Evolutionary conservation across 2,329 filamentous ascomycete genomes (phyloP), one percentile per base, ranked within the genome.

Genomic region (Fusarium piperis): DNA sequence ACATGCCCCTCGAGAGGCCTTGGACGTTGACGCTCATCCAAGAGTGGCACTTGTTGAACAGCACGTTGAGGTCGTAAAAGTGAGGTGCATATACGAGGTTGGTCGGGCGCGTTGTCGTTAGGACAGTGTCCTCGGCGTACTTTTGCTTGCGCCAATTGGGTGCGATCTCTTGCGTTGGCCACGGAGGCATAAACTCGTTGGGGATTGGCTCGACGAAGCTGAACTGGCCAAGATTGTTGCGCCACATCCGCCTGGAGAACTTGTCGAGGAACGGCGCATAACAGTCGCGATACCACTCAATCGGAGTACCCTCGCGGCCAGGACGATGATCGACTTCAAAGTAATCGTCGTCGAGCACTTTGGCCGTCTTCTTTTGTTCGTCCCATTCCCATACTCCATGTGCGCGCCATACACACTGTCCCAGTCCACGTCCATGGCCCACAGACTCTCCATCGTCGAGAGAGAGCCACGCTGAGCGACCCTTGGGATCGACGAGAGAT

Each of bases 261-360:
- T 76, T 78, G 3, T 79, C 71, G 7, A 84, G 68, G 36, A 84
- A 84, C 0, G 82, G 82, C 6, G 78, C 81, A 62, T 84, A 84
- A 61, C 78, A 84, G 69, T 84, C 82, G 30, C 78, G 78, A 68
- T 84, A 83, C 78, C 82, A 84, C 61, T 84, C 82, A 15, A 83
- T 78, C 9, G 68, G 73, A 10, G 70, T 73, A 8, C 81, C 81
- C 41, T 81, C 75, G 2, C 74, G 75, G 4, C 78, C 80, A 1
- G 81, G 81, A 6, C 80, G 78, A 57, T 83, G 82, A 51, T 84
- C 80, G 10, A 76, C 69, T 6, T 80, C 80, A 35, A 84, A 84
- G 46, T 84, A 84, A 23, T 79, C 71, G 9, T 73, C 48, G 20
- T 77, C 66, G 8, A 76, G 70, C 6, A 81, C 73, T 6, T 73